Evolutionary conservation across 2,329 filamentous ascomycete genomes (phyloP), one percentile per base, ranked within the genome.

Genomic region (Cladosporium sp.): DNA sequence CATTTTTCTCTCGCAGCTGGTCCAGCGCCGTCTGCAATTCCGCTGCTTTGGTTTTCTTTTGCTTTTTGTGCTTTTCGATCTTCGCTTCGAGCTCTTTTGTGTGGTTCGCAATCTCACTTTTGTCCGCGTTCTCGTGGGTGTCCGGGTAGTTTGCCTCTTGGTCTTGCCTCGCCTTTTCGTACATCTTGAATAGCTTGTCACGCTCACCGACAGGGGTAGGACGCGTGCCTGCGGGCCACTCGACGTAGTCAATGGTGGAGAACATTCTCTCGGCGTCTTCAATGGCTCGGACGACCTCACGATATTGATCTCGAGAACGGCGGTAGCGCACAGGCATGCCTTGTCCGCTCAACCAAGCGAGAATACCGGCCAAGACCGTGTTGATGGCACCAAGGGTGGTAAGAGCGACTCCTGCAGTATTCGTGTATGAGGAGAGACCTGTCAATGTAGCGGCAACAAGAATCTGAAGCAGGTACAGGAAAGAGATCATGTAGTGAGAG

Each of bases 271-370:
- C 52, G 5, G 22, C 19, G n/a, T 13, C 27, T 51, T 54, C 52
- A 27, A 49, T 49, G 3, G 17, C 29, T 15, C 17, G 34, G 7
- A 54, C 22, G 17, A 54, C n/a, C 17, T 38, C 52, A 7, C 36
- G 38, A 24, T 48, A 54, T 37, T 52, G 48, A 17, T 52, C 52
- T 22, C 52, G 20, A 7, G 38, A 43, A 1, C 20, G 2, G 9
- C 52, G 48, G 15, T 36, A 54, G 12, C 48, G 52, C 9, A n/a
- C 13, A 5, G 52, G 52, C 37, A 51, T 40, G 20, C 52, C 52
- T 48, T 52, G 49, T 13, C 52, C 52, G 19, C 9, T 54, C 6
- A 37, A 42, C 52, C 52, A 54, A 12, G 52, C 52, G 24, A 54
- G 49, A 15, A 43, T 27, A 27, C 22, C 52, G 8, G 52, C 52